phyloP scores from a whole-genome alignment of 345 rosid species.

The Acer saccharum region DNA sequence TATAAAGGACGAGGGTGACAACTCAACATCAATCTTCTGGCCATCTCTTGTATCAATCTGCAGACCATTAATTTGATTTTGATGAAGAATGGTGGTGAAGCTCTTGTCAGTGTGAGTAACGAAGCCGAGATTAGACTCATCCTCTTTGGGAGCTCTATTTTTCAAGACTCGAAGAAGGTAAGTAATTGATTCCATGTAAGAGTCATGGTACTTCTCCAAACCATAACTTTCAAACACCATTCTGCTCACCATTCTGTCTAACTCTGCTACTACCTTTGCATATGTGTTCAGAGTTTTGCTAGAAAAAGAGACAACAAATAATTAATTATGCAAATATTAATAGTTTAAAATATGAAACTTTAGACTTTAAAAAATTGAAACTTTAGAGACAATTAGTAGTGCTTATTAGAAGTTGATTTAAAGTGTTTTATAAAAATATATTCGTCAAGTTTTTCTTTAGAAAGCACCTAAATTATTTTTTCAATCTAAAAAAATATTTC shows the following conservation, averaged over 20 bases:
- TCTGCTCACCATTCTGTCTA: conserved; percentile 46
- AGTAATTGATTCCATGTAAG: conserved; percentile 35
- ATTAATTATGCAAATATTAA: not conserved
- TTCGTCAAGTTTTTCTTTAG: no score
- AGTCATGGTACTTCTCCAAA: conserved; percentile 37
- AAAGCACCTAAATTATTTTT: no score
- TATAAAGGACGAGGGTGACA: conserved; percentile 48
- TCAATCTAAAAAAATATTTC: no score
- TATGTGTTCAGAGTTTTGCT: conserved; percentile 22
- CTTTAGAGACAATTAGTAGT: not conserved
- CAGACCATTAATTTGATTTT: conserved; percentile 56
- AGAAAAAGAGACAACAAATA: not conserved
- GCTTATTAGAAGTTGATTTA: no score
- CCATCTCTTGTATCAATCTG: conserved; percentile 53
- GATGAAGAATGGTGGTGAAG: conserved; percentile 62
- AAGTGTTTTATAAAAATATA: no score
- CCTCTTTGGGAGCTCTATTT: conserved; percentile 38
- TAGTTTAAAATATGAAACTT: no score
- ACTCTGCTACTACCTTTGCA: conserved; percentile 36
- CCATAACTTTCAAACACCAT: conserved; percentile 66
- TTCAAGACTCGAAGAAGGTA: conserved; percentile 57
- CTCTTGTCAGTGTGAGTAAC: conserved; percentile 63
- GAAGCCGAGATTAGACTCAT: conserved; percentile 40
- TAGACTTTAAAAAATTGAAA: not conserved
- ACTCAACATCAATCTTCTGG: conserved; percentile 42